phyloP scores from a whole-genome alignment of 139 green algal species.

The Chlamydomonas sp. region DNA sequence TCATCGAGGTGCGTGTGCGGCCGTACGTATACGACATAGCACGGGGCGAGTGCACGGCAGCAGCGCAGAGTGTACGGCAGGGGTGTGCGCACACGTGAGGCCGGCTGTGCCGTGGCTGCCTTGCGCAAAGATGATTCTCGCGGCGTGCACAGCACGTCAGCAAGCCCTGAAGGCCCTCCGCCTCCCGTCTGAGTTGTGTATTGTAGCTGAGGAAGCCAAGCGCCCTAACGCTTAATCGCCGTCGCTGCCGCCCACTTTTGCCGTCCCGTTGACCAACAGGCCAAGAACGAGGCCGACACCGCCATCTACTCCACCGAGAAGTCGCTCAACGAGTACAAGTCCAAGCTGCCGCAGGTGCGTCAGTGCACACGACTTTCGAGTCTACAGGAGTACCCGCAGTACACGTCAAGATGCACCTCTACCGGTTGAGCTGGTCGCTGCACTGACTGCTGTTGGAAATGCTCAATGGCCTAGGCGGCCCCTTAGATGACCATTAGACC shows the following conservation, averaged over 20 bases:
- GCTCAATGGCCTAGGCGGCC: not conserved
- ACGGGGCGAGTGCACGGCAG: not conserved
- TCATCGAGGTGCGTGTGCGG: constrained; percentile 83
- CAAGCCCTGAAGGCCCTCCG: not conserved
- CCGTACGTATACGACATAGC: too few relatives aligned
- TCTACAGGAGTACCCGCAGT: not conserved
- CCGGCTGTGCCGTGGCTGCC: too few relatives aligned
- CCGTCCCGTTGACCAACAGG: constrained; percentile 5
- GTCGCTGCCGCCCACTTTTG: not conserved
- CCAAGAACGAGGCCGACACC: constrained; percentile 92
- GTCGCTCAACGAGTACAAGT: constrained; percentile 94
- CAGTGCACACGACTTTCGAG: not conserved
- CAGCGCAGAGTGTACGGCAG: too few relatives aligned
- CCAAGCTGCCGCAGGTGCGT: constrained; percentile 62
- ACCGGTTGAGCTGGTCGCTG: not conserved
- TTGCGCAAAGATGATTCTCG: too few relatives aligned
- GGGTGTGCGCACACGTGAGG: too few relatives aligned
- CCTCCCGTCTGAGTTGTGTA: not conserved
- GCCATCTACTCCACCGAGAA: constrained; percentile 92
- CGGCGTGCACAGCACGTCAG: too few relatives aligned
- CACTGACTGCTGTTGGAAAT: not conserved
- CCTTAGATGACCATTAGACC: too few relatives aligned
- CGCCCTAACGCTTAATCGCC: not conserved
- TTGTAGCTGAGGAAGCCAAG: not conserved
- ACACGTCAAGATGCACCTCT: not conserved